These are phyloP conservation scores for Metschnikowia proteae DNA, from an alignment of 805 yeast species.

Conservation along the genomic window DNA sequence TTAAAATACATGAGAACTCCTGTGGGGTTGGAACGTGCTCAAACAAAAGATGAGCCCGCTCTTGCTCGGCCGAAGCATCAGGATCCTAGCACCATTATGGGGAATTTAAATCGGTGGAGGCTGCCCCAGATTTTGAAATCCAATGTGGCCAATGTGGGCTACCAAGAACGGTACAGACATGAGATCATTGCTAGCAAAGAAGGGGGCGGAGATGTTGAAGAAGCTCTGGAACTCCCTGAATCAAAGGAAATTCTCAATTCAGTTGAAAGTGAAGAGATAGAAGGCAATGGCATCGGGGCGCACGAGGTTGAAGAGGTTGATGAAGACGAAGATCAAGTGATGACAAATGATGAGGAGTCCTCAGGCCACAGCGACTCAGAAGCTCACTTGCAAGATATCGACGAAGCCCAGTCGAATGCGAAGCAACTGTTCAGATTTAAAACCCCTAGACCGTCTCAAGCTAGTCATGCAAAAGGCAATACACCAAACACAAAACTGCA, in stretches of 20 bases:
- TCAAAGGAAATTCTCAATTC: background rate
- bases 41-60: background rate
- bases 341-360: background rate
- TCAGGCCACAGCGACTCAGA: background rate
- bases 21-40: background rate
- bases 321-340: background rate
- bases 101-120: background rate
- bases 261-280: background rate
- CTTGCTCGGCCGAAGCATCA: background rate
- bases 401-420: background rate
- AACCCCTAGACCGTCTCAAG: background rate
- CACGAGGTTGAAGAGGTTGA: background rate
- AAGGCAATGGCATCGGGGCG: background rate
- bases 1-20: background rate
- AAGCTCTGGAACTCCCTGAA: background rate
- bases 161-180: constrained; percentile 3
- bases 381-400: too few species aligned
- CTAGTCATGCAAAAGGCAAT: background rate
- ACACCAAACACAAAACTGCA: background rate
- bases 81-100: background rate
- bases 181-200: background rate
- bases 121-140: constrained; percentile 1
- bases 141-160: background rate
- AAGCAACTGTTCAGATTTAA: background rate
- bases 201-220: background rate